These are phyloP conservation scores for Psidium friedrichsthalianum DNA, from an alignment of 345 rosid genomes.

Conservation along the genomic window DNA sequence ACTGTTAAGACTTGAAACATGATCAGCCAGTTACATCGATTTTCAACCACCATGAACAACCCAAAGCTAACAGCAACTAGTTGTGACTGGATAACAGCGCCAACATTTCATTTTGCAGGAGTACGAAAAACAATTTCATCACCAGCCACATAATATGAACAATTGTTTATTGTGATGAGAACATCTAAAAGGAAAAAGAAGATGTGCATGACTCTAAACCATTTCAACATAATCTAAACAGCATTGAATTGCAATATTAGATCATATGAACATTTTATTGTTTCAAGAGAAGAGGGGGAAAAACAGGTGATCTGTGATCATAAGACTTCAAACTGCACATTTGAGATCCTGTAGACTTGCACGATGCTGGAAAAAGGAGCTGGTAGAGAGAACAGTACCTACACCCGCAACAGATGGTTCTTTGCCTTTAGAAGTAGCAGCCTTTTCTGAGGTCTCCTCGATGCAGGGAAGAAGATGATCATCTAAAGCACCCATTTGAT, in stretches of 20 bases:
- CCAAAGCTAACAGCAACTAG: not conserved
- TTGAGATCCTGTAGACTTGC: not conserved
- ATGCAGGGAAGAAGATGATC: constrained; percentile 35
- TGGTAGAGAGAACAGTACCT: not conserved
- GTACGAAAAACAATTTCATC: not conserved
- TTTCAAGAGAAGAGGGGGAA: not conserved
- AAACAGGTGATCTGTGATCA: not conserved
- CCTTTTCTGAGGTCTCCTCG: constrained; percentile 18
- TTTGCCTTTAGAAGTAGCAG: constrained; percentile 18
- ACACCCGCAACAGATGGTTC: constrained; percentile 9
- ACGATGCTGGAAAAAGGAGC: not conserved
- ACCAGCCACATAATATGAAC: not conserved
- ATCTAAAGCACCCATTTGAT: constrained; percentile 41
- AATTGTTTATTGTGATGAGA: not conserved
- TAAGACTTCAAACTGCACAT: not conserved
- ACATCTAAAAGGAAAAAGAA: not conserved
- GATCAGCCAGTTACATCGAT: not conserved
- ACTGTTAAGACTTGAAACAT: not conserved
- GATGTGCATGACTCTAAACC: not conserved
- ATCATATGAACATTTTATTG: not conserved
- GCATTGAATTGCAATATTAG: not conserved
- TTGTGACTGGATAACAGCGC: not conserved
- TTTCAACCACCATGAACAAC: not conserved
- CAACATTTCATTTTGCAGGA: not conserved
- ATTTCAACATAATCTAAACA: not conserved